phyloP scores from a whole-genome alignment of 345 rosid species.

The Gossypium thurberi region DNA sequence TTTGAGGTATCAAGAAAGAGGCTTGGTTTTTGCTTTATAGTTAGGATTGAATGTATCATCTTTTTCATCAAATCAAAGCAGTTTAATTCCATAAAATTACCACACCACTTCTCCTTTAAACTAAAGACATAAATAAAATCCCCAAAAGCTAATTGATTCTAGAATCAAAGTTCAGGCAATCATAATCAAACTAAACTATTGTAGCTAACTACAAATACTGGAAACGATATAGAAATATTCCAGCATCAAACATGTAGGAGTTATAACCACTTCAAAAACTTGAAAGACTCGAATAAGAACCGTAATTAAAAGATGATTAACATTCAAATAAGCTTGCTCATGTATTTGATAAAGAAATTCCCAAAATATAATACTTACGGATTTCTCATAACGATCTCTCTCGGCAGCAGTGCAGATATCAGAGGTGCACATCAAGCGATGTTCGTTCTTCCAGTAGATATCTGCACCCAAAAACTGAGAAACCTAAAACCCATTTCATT shows the following conservation, averaged over 20 bases:
- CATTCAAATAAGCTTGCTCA: no score
- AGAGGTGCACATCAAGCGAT: constrained; percentile 54
- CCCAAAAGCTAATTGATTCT: neutral
- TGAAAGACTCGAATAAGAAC: no score
- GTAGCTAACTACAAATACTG: neutral
- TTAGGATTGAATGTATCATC: neutral
- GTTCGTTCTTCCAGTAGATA: constrained; percentile 72
- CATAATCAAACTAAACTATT: neutral
- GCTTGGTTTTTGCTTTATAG: neutral
- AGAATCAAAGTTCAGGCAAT: no score
- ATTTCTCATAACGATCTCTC: constrained; percentile 67
- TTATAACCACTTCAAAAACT: neutral
- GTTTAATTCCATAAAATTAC: neutral
- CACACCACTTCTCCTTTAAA: neutral
- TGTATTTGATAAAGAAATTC: neutral
- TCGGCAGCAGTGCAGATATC: constrained; percentile 67
- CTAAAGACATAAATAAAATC: neutral
- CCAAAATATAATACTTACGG: constrained; percentile 30
- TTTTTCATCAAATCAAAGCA: neutral
- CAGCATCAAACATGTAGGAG: neutral
- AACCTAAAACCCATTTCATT: constrained; percentile 3
- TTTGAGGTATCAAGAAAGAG: neutral
- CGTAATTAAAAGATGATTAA: no score
- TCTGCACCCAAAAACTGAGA: constrained; percentile 24
- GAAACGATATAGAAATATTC: neutral